Conservation (phyloP, 108 stramenopile species). For the Skeletonema marinoi region DNA sequence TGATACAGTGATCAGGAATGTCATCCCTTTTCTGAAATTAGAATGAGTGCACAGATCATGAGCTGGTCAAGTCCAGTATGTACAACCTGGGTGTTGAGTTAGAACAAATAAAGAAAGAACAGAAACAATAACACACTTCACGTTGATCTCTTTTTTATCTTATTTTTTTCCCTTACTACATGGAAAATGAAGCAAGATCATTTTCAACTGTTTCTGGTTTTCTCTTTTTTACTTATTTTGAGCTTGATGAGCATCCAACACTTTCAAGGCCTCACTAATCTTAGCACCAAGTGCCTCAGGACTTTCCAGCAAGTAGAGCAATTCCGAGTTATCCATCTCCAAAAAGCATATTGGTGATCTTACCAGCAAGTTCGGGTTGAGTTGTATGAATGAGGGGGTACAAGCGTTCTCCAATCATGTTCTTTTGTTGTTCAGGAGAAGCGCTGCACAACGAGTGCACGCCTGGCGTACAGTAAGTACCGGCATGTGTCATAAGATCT, state of each 20-base stretch:
- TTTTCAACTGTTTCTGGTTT: not conserved
- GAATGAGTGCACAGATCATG: no score
- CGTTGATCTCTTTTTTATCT: no score
- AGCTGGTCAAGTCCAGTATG: no score
- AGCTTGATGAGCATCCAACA: conserved; percentile 89
- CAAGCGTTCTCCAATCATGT: conserved; percentile 98
- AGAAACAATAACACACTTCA: no score
- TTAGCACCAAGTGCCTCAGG: conserved; percentile 94
- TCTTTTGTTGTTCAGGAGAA: conserved; percentile 95
- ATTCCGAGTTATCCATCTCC: conserved; percentile 98
- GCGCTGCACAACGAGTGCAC: conserved; percentile 41
- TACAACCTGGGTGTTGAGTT: no score
- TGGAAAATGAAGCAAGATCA: no score
- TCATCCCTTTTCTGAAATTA: no score
- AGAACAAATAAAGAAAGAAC: no score
- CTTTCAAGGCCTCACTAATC: conserved; percentile 95
- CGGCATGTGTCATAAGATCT: no score
- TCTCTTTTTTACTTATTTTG: not conserved
- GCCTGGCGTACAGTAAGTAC: no score
- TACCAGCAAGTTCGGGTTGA: conserved; percentile 97
- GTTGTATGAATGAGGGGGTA: conserved; percentile 96
- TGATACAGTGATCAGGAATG: no score
- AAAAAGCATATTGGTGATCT: conserved; percentile 99
- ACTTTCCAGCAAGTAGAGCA: conserved; percentile 96
- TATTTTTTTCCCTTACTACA: no score